Evolutionary conservation across 805 yeast genomes (phyloP).

Genomic region (Ogataea populi-albae): DNA sequence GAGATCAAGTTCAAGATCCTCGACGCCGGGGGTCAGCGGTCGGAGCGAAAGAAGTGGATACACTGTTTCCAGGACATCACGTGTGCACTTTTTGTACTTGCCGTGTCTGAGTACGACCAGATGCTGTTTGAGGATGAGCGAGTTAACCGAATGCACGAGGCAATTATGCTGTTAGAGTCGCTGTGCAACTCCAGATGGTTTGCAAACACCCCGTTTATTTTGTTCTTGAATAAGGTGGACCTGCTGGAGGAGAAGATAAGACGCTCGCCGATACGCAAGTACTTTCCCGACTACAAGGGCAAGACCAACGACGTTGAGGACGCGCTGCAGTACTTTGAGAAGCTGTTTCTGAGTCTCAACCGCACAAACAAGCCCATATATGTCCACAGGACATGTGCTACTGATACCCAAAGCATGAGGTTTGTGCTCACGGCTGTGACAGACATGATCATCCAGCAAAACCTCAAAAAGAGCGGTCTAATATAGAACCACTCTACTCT

Average conservation of each 20-base stretch:
- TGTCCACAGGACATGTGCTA: conserved; percentile 92
- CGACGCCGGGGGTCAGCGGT: conserved; percentile 96
- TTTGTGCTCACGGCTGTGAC: conserved; percentile 91
- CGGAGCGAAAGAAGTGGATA: conserved; percentile 91
- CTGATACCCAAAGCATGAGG: conserved; percentile 84
- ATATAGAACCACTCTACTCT: too few relatives aligned
- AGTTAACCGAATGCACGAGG: conserved; percentile 88
- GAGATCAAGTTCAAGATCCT: conserved; percentile 69
- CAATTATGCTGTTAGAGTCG: conserved; percentile 78
- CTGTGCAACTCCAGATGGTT: conserved; percentile 87
- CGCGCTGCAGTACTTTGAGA: conserved; percentile 70
- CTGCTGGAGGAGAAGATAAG: conserved; percentile 68
- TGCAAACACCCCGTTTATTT: conserved; percentile 76
- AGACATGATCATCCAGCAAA: conserved; percentile 83
- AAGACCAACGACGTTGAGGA: conserved; percentile 59
- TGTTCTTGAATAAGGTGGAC: conserved; percentile 88
- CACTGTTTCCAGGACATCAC: conserved; percentile 91
- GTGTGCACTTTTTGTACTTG: conserved; percentile 82
- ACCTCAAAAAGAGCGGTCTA: conserved; percentile 73
- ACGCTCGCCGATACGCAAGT: conserved; percentile 61
- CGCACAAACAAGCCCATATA: conserved; percentile 71
- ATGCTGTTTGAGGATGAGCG: conserved; percentile 83
- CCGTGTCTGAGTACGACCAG: conserved; percentile 91
- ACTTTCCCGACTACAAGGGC: conserved; percentile 79
- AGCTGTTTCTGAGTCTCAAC: conserved; percentile 61